Evolutionary conservation across 1,139 yeast genomes (phyloP).

Genomic region (Candida neerlandica): DNA sequence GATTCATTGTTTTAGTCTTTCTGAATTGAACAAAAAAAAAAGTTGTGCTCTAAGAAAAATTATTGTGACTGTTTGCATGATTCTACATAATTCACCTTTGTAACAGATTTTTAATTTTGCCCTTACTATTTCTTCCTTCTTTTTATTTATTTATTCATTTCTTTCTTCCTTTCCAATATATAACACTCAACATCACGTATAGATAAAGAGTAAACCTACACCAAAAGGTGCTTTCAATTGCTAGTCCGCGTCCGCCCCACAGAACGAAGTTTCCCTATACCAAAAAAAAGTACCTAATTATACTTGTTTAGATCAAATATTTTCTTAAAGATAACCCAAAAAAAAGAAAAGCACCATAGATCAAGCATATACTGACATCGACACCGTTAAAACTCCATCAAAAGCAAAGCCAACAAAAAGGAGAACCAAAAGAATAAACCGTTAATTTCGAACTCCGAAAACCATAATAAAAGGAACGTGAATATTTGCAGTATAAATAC

Average conservation of each 20-base stretch:
- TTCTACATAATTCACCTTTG: not conserved
- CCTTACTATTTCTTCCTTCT: not conserved
- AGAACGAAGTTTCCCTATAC: too few species aligned
- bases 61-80: slow-evolving; percentile 2
- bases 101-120: not conserved
- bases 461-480: not conserved
- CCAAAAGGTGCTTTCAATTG: too few species aligned
- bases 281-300: too few species aligned
- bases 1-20: not conserved
- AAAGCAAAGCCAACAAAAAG: not conserved
- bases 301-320: too few species aligned
- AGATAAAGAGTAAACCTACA: too few species aligned
- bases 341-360: not conserved
- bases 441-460: not conserved
- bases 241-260: too few species aligned
- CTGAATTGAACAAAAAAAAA: not conserved
- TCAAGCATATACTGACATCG: not conserved
- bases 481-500: slow-evolving; percentile 1
- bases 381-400: not conserved
- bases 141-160: too few species aligned
- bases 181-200: not conserved
- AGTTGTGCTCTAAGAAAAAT: not conserved
- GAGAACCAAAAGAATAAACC: not conserved
- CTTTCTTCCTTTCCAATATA: not conserved
- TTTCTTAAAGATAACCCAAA: not conserved